A percentile compares a stretch with the other conserved stretches of the same genome.
These are phyloP conservation scores for Dactylellina haptotyla DNA, from an alignment of 2,329 filamentous ascomycete species.

Conservation along the genomic window DNA sequence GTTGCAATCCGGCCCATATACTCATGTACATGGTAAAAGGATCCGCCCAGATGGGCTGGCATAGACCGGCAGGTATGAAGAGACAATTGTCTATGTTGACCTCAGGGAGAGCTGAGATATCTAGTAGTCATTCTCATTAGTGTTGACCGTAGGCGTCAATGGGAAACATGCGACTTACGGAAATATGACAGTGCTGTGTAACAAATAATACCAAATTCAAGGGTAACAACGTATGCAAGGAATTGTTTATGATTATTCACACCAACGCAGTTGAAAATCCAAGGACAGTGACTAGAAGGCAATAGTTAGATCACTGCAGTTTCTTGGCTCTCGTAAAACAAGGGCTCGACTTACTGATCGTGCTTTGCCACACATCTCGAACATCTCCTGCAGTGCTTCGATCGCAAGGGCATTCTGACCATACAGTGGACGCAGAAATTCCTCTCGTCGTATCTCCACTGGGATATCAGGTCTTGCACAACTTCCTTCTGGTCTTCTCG, in stretches of 20 bases:
- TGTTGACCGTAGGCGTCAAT: not conserved
- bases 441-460: constrained; percentile 90
- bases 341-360: constrained; percentile 78
- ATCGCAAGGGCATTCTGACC: constrained; percentile 89
- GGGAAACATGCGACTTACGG: constrained; percentile 53
- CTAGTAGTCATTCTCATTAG: constrained; percentile 56
- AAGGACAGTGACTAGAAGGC: constrained; percentile 82
- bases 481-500: constrained; percentile 88
- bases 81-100: constrained; percentile 68
- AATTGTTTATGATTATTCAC: constrained; percentile 97
- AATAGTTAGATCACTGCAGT: constrained; percentile 56
- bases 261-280: constrained; percentile 96
- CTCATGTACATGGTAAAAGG: constrained; percentile 82
- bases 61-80: constrained; percentile 78
- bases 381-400: constrained; percentile 94
- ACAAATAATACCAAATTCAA: constrained; percentile 72
- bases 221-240: constrained; percentile 82
- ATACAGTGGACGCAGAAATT: constrained; percentile 96
- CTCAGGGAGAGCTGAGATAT: constrained; percentile 56
- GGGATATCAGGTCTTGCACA: constrained; percentile 83
- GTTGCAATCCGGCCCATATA: constrained; percentile 82
- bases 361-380: constrained; percentile 93
- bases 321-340: not conserved
- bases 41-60: constrained; percentile 80
- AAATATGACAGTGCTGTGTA: constrained; percentile 33